Percentiles rank a stretch among this genome's conserved stretches.
Conservation (phyloP, 164 flowering plant species). For the Stephania japonica region DNA sequence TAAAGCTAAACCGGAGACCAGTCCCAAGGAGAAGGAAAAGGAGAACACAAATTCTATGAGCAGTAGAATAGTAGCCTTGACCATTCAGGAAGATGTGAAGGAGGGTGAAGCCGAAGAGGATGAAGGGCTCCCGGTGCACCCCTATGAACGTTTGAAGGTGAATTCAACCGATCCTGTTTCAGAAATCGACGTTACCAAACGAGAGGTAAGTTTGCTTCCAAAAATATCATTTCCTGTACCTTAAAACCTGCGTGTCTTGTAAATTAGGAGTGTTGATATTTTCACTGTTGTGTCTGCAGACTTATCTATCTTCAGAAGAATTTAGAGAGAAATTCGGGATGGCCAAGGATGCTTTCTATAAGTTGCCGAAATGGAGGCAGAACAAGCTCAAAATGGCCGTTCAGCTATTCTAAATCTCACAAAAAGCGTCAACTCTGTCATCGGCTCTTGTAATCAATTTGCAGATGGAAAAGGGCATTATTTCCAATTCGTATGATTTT, state of each 20-base stretch:
- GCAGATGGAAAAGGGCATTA: constrained; percentile 29
- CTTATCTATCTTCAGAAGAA: constrained; percentile 76
- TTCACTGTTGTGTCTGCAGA: constrained; percentile 38
- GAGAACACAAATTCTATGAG: constrained; percentile 46
- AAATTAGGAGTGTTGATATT: constrained; percentile 2
- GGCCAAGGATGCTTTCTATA: constrained; percentile 78
- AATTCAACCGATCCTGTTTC: constrained; percentile 61
- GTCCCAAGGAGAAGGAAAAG: constrained; percentile 42
- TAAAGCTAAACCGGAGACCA: constrained; percentile 39
- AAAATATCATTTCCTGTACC: background rate
- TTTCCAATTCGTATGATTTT: constrained; percentile 32
- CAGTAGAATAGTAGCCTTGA: constrained; percentile 51
- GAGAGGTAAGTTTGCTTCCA: constrained; percentile 56
- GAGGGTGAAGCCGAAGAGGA: constrained; percentile 91
- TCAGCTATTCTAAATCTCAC: constrained; percentile 57
- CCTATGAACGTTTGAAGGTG: constrained; percentile 78
- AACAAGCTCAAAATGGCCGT: constrained; percentile 94
- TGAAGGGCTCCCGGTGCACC: constrained; percentile 66
- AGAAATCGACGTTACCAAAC: constrained; percentile 86
- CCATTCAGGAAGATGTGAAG: constrained; percentile 75
- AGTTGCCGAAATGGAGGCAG: constrained; percentile 97
- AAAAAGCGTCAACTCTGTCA: constrained; percentile 9
- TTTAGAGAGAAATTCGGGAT: constrained; percentile 87
- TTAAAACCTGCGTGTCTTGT: background rate
- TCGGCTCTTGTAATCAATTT: constrained; percentile 24